Conservation (phyloP, 2,329 filamentous ascomycete species). For the Dactylella cylindrospora region DNA sequence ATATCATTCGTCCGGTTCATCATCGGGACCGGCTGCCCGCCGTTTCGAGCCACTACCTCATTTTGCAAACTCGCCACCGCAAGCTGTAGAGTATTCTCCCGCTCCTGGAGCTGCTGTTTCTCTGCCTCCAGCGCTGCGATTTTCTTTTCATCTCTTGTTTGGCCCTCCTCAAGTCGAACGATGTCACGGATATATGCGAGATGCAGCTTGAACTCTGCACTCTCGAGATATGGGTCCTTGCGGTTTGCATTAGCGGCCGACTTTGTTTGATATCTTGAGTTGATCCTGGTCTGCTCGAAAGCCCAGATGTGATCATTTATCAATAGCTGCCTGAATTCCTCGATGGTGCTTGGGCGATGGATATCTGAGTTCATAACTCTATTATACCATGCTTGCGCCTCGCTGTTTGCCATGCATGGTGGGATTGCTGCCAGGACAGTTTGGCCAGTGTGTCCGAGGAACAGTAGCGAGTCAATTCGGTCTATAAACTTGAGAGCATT, state of each 20-base stretch:
- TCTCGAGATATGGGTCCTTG: constrained; percentile 41
- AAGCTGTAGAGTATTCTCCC: constrained; percentile 31
- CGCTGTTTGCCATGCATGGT: constrained; percentile 42
- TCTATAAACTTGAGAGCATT: constrained; percentile 44
- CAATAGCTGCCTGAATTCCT: constrained; percentile 36
- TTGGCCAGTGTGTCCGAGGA: constrained; percentile 34
- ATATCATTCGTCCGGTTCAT: constrained; percentile 36
- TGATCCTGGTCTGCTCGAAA: constrained; percentile 36
- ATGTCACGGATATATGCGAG: constrained; percentile 42
- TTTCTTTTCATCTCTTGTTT: constrained; percentile 31
- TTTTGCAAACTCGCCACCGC: constrained; percentile 37
- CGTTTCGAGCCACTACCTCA: constrained; percentile 22
- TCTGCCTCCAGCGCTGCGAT: constrained; percentile 17
- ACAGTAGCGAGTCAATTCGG: constrained; percentile 40
- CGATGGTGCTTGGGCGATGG: constrained; percentile 27
- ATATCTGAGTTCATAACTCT: constrained; percentile 38
- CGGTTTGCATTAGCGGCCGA: constrained; percentile 28
- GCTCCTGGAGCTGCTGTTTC: constrained; percentile 18
- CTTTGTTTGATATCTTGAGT: constrained; percentile 27
- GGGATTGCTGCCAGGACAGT: constrained; percentile 27
- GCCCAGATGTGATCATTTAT: constrained; percentile 44
- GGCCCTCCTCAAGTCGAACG: constrained; percentile 29
- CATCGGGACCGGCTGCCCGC: constrained; percentile 29
- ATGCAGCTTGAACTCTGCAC: constrained; percentile 44
- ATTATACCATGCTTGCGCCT: constrained; percentile 41